A percentile compares a stretch with the other conserved stretches of the same genome.
Evolutionary conservation across 2,329 filamentous ascomycete species (phyloP).

Genomic region (Dothideomycetes sp.): DNA sequence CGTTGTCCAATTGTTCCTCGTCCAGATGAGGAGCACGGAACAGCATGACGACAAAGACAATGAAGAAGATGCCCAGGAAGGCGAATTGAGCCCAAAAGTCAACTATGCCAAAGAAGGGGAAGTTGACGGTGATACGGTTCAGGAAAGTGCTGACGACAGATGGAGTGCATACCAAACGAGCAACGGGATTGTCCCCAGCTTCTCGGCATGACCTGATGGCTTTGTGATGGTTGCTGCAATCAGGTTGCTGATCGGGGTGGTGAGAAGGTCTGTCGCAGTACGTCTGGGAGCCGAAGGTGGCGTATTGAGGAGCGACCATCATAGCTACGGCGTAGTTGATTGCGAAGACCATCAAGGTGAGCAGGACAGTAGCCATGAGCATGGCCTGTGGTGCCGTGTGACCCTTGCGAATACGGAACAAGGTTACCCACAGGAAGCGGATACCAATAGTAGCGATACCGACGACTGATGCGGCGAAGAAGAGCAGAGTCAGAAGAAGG

Average conservation of each 20-base stretch:
- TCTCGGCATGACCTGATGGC: constrained; percentile 79
- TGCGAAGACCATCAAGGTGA: constrained; percentile 80
- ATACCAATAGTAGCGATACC: constrained; percentile 84
- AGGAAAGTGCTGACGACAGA: constrained; percentile 87
- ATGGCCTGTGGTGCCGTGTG: constrained; percentile 87
- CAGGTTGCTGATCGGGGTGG: constrained; percentile 56
- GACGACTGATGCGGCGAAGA: constrained; percentile 81
- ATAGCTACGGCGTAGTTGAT: constrained; percentile 90
- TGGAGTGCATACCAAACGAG: constrained; percentile 76
- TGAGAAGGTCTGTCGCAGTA: constrained; percentile 70
- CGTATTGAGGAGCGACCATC: constrained; percentile 91
- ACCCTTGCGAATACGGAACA: constrained; percentile 85
- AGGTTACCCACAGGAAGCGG: constrained; percentile 87
- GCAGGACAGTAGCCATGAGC: constrained; percentile 79
- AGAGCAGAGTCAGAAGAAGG: constrained; percentile 70
- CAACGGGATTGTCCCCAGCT: constrained; percentile 57
- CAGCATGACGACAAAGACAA: constrained; percentile 70
- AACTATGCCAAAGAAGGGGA: constrained; percentile 88
- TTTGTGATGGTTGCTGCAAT: constrained; percentile 63
- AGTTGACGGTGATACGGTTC: constrained; percentile 85
- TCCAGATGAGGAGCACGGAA: constrained; percentile 73
- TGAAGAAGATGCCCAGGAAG: constrained; percentile 71
- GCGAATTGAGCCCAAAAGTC: constrained; percentile 94
- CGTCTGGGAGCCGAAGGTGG: constrained; percentile 87
- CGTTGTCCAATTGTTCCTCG: constrained; percentile 70